Evolutionary conservation across 768 basidiomycete genomes (phyloP).

Genomic region (Coprinopsis cinerea): DNA sequence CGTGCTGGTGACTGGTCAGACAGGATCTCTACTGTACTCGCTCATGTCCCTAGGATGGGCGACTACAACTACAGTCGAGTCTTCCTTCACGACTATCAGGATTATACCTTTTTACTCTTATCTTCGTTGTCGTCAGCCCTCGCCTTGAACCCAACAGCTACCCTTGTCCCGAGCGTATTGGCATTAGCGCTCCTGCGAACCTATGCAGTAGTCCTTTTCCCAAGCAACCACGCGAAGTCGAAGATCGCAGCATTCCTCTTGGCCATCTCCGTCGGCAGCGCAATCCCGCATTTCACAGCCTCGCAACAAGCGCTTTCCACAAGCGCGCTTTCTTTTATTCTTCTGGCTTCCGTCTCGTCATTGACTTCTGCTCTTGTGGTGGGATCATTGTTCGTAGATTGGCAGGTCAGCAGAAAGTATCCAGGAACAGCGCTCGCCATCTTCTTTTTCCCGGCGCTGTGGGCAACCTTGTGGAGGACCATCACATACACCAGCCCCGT

Average conservation of each 20-base stretch:
- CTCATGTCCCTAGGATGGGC: too few relatives aligned
- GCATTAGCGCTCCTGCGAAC: neutral
- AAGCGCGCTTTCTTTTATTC: slow-evolving; percentile 38
- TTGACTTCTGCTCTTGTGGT: slow-evolving; percentile 41
- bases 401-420: slow-evolving; percentile 26
- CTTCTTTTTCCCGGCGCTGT: slow-evolving; percentile 61
- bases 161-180: neutral
- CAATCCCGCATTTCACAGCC: slow-evolving; percentile 36
- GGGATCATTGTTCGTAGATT: slow-evolving; percentile 31
- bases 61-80: neutral
- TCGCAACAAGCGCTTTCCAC: slow-evolving; percentile 53
- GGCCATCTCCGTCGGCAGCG: slow-evolving; percentile 32
- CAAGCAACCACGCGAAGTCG: neutral
- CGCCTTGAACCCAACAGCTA: neutral
- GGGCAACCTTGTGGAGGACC: slow-evolving; percentile 57
- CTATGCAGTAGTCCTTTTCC: neutral
- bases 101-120: neutral
- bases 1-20: neutral
- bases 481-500: slow-evolving; percentile 55
- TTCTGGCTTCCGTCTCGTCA: slow-evolving; percentile 36
- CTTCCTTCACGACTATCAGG: slow-evolving; percentile 2
- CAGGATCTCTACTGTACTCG: neutral
- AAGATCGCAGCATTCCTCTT: slow-evolving; percentile 13
- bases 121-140: neutral
- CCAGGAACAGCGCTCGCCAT: slow-evolving; percentile 34